These are phyloP conservation scores for Citropsis articulata DNA, from an alignment of 345 rosid species.

Conservation along the genomic window DNA sequence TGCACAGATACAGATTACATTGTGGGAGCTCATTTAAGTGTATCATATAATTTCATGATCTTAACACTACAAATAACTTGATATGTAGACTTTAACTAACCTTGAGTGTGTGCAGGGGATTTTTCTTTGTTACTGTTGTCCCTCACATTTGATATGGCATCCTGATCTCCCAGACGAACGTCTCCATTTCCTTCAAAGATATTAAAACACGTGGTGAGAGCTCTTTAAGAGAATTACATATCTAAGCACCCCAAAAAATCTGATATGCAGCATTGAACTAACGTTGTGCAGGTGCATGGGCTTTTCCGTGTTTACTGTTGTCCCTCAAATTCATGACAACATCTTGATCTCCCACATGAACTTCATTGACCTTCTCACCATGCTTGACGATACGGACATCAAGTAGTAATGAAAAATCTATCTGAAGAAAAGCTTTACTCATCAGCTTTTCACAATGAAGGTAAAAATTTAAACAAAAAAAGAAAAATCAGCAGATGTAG, in stretches of 20 bases:
- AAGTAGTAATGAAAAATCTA: slow-evolving; percentile 61
- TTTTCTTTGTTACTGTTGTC: neutral
- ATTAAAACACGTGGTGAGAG: neutral
- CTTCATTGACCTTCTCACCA: slow-evolving; percentile 26
- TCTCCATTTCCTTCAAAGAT: slow-evolving; percentile 48
- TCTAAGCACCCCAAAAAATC: neutral
- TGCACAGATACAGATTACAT: slow-evolving; percentile 19
- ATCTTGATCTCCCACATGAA: slow-evolving; percentile 20
- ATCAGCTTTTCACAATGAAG: slow-evolving; percentile 4
- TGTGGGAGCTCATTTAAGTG: neutral
- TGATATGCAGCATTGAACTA: neutral
- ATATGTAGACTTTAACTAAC: neutral
- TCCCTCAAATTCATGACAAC: slow-evolving; percentile 12
- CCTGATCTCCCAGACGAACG: neutral
- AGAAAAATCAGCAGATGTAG: neutral
- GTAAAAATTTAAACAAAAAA: neutral
- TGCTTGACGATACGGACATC: slow-evolving; percentile 60
- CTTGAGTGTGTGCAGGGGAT: neutral
- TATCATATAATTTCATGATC: neutral
- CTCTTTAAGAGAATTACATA: neutral
- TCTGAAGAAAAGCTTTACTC: slow-evolving; percentile 42
- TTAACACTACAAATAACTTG: neutral
- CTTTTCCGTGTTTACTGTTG: slow-evolving; percentile 23
- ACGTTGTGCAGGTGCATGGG: slow-evolving; percentile 49
- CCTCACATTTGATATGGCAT: neutral